Evolutionary conservation across 2,329 filamentous ascomycete genomes (phyloP), one percentile per base, ranked within the genome.

Genomic region (Volutella citrinella): DNA sequence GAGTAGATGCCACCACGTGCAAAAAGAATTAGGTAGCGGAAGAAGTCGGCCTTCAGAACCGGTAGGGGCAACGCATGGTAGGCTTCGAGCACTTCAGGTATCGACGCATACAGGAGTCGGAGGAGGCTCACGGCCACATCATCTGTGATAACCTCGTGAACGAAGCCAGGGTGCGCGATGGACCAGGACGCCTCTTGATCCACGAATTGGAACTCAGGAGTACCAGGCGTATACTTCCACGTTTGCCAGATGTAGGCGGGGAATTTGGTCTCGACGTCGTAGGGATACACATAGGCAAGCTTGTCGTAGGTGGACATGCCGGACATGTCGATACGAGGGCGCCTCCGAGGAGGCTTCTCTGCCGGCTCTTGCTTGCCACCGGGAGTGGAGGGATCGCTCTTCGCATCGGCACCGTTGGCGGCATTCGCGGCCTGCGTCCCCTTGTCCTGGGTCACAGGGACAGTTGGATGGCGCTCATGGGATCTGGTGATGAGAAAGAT

Each of bases 171-270:
- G 60, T 98, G 89, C 52, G 84, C 68, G 48, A 86, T 75, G 8
- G 87, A 84, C 93, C 93, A 98, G 42, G 85, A 89, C 11, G 87
- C 86, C 66, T 97, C 93, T 40, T 88, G 76, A 28, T 85, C 80
- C 42, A 90, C 82, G 57, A 95, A 90, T 14, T 71, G 65, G 57
- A 98, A 98, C 42, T 86, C 74, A 31, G 78, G 72, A 15, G 87
- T 84, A 3, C 82, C 76, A 0, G 91, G 90, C 1, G 80, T 86
- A 55, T 80, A 83, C 63, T 94, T 96, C 93, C 93, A 98, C 11
- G 93, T 98, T 72, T 98, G 93, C 93, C 93, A 98, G 57, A 98
- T 94, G 69, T 95, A 97, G 36, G 89, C 90, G 4, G 93, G 93
- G 61, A 97, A 97, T 61, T 91, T 95, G 50, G 73, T 65, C 55